Evolutionary conservation across 306 rosid genomes (phyloP).

Genomic region (Trifolium dubium): DNA sequence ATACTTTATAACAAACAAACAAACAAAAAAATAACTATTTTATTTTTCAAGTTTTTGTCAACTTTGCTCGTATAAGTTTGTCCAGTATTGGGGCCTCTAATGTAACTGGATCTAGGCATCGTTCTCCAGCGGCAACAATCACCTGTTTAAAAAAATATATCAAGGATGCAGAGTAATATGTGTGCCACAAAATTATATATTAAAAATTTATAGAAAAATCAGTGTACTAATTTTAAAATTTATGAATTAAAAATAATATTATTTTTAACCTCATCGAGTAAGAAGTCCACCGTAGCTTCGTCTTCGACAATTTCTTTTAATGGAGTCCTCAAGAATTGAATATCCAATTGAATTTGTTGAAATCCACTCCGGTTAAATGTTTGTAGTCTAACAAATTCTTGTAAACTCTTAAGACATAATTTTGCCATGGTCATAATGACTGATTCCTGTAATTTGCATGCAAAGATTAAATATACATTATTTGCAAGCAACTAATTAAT

Average conservation of each 20-base stretch:
- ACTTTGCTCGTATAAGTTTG: slow-evolving; percentile 76
- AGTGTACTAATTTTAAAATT: no score
- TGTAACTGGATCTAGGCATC: slow-evolving; percentile 87
- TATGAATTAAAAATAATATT: no score
- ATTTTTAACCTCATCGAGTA: slow-evolving; percentile 81
- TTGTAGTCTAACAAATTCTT: slow-evolving; percentile 83
- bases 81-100: slow-evolving; percentile 85
- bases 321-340: slow-evolving; percentile 77
- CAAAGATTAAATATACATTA: background rate
- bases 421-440: slow-evolving; percentile 73
- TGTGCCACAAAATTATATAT: no score
- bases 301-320: slow-evolving; percentile 75
- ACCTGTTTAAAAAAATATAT: slow-evolving; percentile 56
- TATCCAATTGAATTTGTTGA: slow-evolving; percentile 92
- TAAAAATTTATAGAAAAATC: no score
- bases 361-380: slow-evolving; percentile 92
- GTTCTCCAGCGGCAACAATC: slow-evolving; percentile 81
- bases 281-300: slow-evolving; percentile 81
- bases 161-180: no score
- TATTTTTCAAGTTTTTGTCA: slow-evolving; percentile 60
- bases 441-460: slow-evolving; percentile 74
- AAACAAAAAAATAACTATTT: background rate
- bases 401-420: slow-evolving; percentile 83
- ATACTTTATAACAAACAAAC: no score
- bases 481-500: no score